Base-by-base conservation (phyloP, 495 filamentous ascomycete species). In the Daldinia caldariorum region DNA sequence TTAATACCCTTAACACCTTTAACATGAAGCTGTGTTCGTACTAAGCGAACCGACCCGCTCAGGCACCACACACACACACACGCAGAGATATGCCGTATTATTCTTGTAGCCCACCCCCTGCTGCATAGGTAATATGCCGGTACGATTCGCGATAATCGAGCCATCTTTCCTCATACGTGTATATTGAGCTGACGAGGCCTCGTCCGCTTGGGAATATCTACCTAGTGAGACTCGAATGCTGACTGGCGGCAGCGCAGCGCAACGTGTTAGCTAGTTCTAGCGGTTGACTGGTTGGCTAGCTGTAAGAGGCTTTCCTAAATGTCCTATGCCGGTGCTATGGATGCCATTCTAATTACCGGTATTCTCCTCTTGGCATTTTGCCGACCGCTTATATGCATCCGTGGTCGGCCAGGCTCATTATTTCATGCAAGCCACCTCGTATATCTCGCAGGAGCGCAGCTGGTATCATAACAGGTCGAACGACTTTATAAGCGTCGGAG, bases 101-200 rank as follows among this genome's bases (percentile, higher is more conserved):
- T 22, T 53, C 18, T 58, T 53, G 32, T 65, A 7, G 9, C 41
- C 41, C n/a, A n/a, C n/a, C 26, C 49, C 18, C 38, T 57, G 37
- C 16, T 58, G 60, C 63, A 63, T 70, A 26, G 26, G 26, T 3
- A 72, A 72, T 56, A 45, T 73, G 58, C 63, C 66, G 63, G 43
- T 10, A 5, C 63, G 62, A 62, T 61, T 70, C 73, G 73, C 56
- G 70, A 69, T 67, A 43, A 58, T 62, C 58, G 53, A 57, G 31
- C 63, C 47, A 51, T 59, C 51, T 73, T 63, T 43, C 57, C 66
- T 69, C 57, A 62, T 67, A 58, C 53, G 31, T 18, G 53, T 56
- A 63, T 71, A 67, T 69, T 73, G 50, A 66, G 70, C 70, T 73
- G 70, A 73, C 70, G 70, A 73, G 57, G 50, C 66, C 61, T 65